These are phyloP conservation scores for Grosmannia serpens DNA, from an alignment of 2,329 filamentous ascomycete species.

Conservation along the genomic window DNA sequence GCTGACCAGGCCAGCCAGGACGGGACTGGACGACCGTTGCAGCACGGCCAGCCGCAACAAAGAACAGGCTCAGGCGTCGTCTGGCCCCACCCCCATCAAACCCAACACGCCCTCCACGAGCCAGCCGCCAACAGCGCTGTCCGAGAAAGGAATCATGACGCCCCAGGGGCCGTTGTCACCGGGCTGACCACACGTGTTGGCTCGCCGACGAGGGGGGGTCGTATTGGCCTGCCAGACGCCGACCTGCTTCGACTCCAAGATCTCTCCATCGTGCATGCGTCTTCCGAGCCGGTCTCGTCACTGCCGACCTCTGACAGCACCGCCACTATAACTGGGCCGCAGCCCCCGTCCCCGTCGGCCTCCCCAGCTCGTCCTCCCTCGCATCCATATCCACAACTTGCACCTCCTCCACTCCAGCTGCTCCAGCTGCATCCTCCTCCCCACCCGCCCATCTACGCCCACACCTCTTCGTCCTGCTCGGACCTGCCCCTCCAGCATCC, in stretches of 20 bases:
- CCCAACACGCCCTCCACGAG: background rate
- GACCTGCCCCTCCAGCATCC: constrained; percentile 11
- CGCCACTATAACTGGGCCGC: constrained; percentile 9
- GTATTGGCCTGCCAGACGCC: constrained; percentile 13
- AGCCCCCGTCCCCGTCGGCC: background rate
- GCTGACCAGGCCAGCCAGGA: background rate
- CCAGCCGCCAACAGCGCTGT: background rate
- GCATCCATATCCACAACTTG: constrained; percentile 7
- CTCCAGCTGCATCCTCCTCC: constrained; percentile 1
- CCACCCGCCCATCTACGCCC: constrained; percentile 6
- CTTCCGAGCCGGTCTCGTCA: background rate
- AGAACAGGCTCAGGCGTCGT: background rate
- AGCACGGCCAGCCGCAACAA: constrained; percentile 2
- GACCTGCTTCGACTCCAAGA: constrained; percentile 22
- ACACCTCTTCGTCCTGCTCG: background rate
- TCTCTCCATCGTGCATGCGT: constrained; percentile 14
- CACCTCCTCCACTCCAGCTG: constrained; percentile 8
- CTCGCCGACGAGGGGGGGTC: background rate
- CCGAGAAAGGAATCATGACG: background rate
- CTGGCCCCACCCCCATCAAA: constrained; percentile 1
- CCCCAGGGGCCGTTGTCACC: background rate
- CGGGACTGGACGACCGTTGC: background rate
- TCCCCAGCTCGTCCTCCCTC: constrained; percentile 1
- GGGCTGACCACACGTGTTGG: background rate
- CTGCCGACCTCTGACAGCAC: constrained; percentile 1